phyloP scores from a whole-genome alignment of 2,329 filamentous ascomycete species.

The Aureobasidium sp. region DNA sequence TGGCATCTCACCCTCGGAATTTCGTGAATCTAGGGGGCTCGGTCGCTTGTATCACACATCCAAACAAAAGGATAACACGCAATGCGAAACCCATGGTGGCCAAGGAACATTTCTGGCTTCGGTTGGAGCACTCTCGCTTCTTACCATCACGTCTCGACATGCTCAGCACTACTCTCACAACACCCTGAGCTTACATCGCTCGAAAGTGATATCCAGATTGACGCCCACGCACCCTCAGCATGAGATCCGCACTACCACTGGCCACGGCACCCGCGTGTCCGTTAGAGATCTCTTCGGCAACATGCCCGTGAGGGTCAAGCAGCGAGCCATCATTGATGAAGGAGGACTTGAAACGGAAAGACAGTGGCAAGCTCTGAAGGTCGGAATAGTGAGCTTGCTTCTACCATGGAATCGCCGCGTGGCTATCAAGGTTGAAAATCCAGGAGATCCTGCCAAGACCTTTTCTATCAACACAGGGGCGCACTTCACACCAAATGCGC shows the following conservation, averaged over 20 bases:
- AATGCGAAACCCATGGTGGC: conserved; percentile 49
- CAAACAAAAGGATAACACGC: conserved; percentile 44
- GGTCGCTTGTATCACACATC: conserved; percentile 65
- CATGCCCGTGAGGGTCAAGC: conserved; percentile 84
- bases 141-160: conserved; percentile 68
- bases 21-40: conserved; percentile 59
- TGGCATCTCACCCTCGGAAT: conserved; percentile 68
- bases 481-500: conserved; percentile 18
- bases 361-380: conserved; percentile 57
- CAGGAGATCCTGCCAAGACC: conserved; percentile 22
- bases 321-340: conserved; percentile 51
- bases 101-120: conserved; percentile 71
- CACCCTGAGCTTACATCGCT: conserved; percentile 61
- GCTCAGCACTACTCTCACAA: conserved; percentile 51
- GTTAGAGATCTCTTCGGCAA: conserved; percentile 79
- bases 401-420: conserved; percentile 56
- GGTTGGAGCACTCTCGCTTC: conserved; percentile 63
- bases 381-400: conserved; percentile 53
- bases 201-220: conserved; percentile 54
- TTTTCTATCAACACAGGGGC: background rate
- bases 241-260: conserved; percentile 38
- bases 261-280: conserved; percentile 65
- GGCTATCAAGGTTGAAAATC: conserved; percentile 51
- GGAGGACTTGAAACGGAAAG: conserved; percentile 45
- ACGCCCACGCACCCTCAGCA: conserved; percentile 52